phyloP scores from a whole-genome alignment of 129 eudicot species.

The Flaveria linearis region DNA sequence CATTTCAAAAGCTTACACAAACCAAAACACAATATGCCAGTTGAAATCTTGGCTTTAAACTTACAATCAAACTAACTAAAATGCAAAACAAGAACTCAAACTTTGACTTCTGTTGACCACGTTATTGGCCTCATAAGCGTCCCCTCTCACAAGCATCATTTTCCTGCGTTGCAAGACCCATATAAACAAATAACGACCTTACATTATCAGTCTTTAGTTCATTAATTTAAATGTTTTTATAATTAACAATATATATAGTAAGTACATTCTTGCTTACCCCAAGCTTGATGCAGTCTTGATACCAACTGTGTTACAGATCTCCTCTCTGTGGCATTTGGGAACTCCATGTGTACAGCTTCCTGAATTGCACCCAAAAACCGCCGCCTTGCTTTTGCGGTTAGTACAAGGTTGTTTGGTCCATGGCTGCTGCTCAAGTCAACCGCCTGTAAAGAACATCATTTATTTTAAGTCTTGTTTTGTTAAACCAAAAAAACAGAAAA shows the following conservation, averaged over 20 bases:
- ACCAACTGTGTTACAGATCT: slow-evolving; percentile 55
- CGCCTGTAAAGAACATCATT: slow-evolving; percentile 39
- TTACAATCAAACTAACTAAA: slow-evolving; percentile 24
- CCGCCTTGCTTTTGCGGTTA: slow-evolving; percentile 55
- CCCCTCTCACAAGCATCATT: slow-evolving; percentile 44
- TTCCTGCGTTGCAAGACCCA: slow-evolving; percentile 32
- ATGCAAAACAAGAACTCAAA: slow-evolving; percentile 16
- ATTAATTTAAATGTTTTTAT: neutral
- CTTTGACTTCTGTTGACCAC: slow-evolving; percentile 19
- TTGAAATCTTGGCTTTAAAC: slow-evolving; percentile 1
- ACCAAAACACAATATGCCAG: slow-evolving; percentile 22
- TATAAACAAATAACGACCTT: neutral
- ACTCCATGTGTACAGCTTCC: slow-evolving; percentile 57
- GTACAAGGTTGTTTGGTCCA: slow-evolving; percentile 55
- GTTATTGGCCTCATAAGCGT: slow-evolving; percentile 3
- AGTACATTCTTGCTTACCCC: slow-evolving; percentile 56
- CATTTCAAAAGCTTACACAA: neutral
- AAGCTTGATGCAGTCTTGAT: slow-evolving; percentile 58
- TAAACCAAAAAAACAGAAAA: neutral
- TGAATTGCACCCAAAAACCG: slow-evolving; percentile 56
- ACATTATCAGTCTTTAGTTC: neutral
- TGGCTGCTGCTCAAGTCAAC: slow-evolving; percentile 59
- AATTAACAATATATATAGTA: neutral
- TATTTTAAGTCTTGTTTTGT: neutral
- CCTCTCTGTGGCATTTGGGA: slow-evolving; percentile 58